A percentile compares a stretch with the other conserved stretches of the same genome.
Evolutionary conservation across 2,329 filamentous ascomycete species (phyloP).

Genomic region (Tothia fuscella): DNA sequence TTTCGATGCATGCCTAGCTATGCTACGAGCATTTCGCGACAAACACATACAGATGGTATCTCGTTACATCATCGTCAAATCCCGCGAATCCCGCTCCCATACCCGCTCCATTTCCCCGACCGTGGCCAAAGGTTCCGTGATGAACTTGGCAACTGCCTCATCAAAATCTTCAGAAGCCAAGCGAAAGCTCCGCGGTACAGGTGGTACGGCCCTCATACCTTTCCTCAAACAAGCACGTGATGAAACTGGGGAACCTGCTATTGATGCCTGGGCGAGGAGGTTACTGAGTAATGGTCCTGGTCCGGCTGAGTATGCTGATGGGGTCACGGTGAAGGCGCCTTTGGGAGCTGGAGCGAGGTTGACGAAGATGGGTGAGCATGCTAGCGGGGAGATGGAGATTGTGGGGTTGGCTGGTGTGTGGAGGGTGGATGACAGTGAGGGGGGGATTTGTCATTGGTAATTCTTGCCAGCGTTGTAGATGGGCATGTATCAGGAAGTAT

Average conservation of each 20-base stretch:
- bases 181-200: conserved; percentile 71
- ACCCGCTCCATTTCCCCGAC: conserved; percentile 40
- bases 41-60: conserved; percentile 95
- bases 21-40: conserved; percentile 68
- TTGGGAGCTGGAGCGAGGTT: conserved; percentile 35
- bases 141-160: background rate
- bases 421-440: conserved; percentile 75
- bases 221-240: conserved; percentile 95
- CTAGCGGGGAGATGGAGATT: conserved; percentile 43
- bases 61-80: conserved; percentile 87
- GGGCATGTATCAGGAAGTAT: too few species aligned
- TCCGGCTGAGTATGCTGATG: conserved; percentile 14
- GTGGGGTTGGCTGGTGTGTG: conserved; percentile 73
- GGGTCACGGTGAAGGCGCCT: conserved; percentile 28
- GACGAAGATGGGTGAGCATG: conserved; percentile 41
- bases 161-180: background rate
- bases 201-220: conserved; percentile 84
- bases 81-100: conserved; percentile 57
- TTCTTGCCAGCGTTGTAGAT: too few species aligned
- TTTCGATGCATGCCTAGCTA: conserved; percentile 81
- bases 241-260: conserved; percentile 85
- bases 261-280: conserved; percentile 52
- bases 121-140: conserved; percentile 46
- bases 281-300: conserved; percentile 43
- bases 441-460: conserved; percentile 46